phyloP scores from a whole-genome alignment of 768 basidiomycete species.

The Podaxis sp. region DNA sequence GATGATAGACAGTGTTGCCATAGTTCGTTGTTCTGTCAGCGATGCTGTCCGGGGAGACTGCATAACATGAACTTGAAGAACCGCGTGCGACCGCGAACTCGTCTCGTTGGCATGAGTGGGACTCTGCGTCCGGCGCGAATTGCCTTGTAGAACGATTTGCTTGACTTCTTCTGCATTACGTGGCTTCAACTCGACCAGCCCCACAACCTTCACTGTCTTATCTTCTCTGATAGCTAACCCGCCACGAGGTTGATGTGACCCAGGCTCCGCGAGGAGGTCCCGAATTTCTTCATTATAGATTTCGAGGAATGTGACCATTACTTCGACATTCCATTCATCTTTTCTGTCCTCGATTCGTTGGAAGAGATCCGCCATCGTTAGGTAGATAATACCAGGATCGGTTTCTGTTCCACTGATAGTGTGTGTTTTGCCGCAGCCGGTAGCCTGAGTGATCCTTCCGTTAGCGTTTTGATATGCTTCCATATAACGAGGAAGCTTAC shows the following conservation, averaged over 20 bases:
- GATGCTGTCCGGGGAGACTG: constrained; percentile 85
- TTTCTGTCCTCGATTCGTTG: constrained; percentile 83
- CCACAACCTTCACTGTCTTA: constrained; percentile 86
- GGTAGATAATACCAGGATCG: constrained; percentile 92
- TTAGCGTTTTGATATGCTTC: not conserved
- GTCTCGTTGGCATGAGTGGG: constrained; percentile 96
- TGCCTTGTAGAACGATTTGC: constrained; percentile 86
- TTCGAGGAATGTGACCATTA: constrained; percentile 93
- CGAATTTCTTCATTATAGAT: constrained; percentile 99
- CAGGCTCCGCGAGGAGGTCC: constrained; percentile 82
- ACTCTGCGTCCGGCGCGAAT: constrained; percentile 84
- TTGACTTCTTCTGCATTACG: constrained; percentile 89
- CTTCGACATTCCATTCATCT: constrained; percentile 82
- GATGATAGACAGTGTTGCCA: constrained; percentile 95
- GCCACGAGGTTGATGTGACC: constrained; percentile 60
- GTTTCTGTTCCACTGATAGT: constrained; percentile 90
- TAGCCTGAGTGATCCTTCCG: constrained; percentile 58
- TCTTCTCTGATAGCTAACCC: constrained; percentile 94
- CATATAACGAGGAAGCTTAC: constrained; percentile 43
- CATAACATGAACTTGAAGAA: constrained; percentile 91
- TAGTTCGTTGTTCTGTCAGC: constrained; percentile 73
- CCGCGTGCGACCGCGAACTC: constrained; percentile 96
- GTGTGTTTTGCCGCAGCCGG: constrained; percentile 99
- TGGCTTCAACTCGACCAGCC: constrained; percentile 79
- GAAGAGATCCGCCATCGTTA: constrained; percentile 97